Evolutionary conservation across 441 rosid genomes (phyloP).

Genomic region (Adansonia madagascariensis): DNA sequence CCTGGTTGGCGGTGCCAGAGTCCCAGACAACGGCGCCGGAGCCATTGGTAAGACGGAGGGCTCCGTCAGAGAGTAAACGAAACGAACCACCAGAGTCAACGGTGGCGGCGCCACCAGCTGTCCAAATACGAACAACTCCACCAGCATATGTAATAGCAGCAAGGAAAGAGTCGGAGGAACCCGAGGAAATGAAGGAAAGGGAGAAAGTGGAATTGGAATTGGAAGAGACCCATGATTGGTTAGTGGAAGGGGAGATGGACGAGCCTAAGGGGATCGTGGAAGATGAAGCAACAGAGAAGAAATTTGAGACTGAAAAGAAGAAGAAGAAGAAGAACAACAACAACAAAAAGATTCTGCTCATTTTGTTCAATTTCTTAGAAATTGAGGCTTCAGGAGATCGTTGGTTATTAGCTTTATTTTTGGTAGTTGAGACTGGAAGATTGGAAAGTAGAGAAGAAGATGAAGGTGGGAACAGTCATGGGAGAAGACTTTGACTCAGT

Average conservation of each 20-base stretch:
- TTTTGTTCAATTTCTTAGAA: no score
- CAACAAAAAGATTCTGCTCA: no score
- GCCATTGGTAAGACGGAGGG: conserved; percentile 56
- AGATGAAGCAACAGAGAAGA: conserved; percentile 22
- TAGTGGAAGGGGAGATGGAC: conserved; percentile 44
- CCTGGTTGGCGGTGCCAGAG: conserved; percentile 42
- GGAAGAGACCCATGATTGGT: conserved; percentile 45
- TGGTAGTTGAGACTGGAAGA: no score
- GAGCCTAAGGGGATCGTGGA: conserved; percentile 39
- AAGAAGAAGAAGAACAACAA: not conserved
- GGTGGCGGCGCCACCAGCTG: conserved; percentile 33
- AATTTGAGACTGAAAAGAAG: not conserved
- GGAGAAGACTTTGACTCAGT: no score
- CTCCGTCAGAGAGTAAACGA: conserved; percentile 48
- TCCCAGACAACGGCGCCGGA: conserved; percentile 61
- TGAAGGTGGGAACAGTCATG: no score
- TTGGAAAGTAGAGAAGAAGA: no score
- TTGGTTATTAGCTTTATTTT: no score
- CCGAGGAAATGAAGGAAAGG: conserved; percentile 40
- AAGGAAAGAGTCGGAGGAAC: conserved; percentile 40
- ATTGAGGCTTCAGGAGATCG: no score
- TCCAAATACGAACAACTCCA: conserved; percentile 47
- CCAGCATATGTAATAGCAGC: conserved; percentile 51
- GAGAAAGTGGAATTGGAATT: conserved; percentile 40
- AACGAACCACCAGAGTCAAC: conserved; percentile 56